phyloP scores from a whole-genome alignment of 2,329 filamentous ascomycete species.

The Xylaria digitata region DNA sequence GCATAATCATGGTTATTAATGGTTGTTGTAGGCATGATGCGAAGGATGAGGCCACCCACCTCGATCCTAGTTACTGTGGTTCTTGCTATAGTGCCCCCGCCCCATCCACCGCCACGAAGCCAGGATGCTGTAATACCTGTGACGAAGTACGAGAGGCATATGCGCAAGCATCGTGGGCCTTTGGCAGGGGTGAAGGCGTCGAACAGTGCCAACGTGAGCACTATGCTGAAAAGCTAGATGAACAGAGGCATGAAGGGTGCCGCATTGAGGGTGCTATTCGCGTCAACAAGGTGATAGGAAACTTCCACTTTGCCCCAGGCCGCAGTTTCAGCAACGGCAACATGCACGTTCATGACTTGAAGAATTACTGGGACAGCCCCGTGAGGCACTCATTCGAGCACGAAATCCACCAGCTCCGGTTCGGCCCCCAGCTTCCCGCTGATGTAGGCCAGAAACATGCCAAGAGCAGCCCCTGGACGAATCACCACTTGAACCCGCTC shows the following conservation, averaged over 20 bases:
- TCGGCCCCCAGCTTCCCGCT: conserved; percentile 90
- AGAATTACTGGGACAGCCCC: conserved; percentile 88
- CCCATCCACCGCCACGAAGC: conserved; percentile 76
- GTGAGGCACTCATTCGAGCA: conserved; percentile 89
- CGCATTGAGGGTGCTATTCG: conserved; percentile 90
- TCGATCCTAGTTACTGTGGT: conserved; percentile 93
- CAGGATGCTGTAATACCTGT: conserved; percentile 97
- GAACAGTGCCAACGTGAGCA: conserved; percentile 97
- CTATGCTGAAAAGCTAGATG: conserved; percentile 88
- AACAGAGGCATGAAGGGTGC: conserved; percentile 91
- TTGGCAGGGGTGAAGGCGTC: conserved; percentile 89
- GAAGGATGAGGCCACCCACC: conserved; percentile 77
- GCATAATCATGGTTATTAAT: conserved; percentile 20
- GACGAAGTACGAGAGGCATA: conserved; percentile 97
- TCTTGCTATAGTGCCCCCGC: conserved; percentile 87
- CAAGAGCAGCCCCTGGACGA: conserved; percentile 76
- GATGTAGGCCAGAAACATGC: conserved; percentile 68
- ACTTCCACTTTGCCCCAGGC: conserved; percentile 97
- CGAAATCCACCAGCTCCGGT: conserved; percentile 86
- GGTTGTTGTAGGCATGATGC: conserved; percentile 67
- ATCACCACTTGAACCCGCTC: conserved; percentile 91
- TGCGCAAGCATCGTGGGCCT: conserved; percentile 88
- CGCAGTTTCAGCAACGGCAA: conserved; percentile 96
- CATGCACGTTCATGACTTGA: conserved; percentile 96
- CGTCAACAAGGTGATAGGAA: conserved; percentile 98